Conservation (phyloP, 768 basidiomycete species). For the Mycena pura region DNA sequence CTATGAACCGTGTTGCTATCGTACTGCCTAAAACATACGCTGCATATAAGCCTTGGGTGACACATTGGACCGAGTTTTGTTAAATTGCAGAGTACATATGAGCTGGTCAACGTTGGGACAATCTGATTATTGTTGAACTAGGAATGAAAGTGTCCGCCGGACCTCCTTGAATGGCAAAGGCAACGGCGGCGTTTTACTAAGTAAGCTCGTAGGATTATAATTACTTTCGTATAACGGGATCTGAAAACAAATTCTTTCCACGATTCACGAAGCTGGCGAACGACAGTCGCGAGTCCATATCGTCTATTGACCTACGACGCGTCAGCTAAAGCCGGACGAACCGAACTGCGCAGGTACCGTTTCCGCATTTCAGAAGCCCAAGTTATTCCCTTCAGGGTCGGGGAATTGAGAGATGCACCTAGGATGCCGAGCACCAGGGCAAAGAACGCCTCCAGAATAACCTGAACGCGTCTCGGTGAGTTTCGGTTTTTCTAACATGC, state of each 20-base stretch:
- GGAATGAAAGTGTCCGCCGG: no score
- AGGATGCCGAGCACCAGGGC: conserved; percentile 72
- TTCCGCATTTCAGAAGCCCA: conserved; percentile 92
- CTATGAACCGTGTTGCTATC: not conserved
- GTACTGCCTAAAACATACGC: no score
- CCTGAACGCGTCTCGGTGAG: conserved; percentile 47
- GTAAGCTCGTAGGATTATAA: no score
- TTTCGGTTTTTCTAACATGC: not conserved
- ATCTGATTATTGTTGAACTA: no score
- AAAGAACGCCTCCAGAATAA: conserved; percentile 68
- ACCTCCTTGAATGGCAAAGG: no score
- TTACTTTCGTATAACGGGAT: conserved; percentile 8
- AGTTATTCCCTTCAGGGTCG: conserved; percentile 78
- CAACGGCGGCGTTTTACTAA: no score
- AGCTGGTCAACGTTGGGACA: no score
- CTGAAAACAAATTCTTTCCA: conserved; percentile 53
- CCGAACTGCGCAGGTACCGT: conserved; percentile 54
- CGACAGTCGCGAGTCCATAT: conserved; percentile 72
- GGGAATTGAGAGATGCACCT: conserved; percentile 74
- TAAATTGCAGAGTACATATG: no score
- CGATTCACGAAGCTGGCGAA: conserved; percentile 71
- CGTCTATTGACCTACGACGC: conserved; percentile 68
- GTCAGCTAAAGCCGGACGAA: conserved; percentile 2
- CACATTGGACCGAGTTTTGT: no score
- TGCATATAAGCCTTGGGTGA: no score